Evolutionary conservation across 2,329 filamentous ascomycete species (phyloP).

Genomic region (Ophiocordyceps sinensis): DNA sequence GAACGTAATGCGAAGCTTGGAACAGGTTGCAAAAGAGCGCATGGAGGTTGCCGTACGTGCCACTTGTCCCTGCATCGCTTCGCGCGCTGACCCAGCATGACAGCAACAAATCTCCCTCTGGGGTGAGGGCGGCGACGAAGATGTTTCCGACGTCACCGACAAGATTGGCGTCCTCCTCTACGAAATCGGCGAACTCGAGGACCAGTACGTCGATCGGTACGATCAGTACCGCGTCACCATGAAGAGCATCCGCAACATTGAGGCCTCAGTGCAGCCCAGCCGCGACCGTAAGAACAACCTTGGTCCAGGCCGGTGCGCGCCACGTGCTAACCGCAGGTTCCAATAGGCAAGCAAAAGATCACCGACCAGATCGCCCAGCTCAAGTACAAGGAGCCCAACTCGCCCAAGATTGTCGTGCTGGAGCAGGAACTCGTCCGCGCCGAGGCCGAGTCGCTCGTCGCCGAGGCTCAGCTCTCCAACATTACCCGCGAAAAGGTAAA

Average conservation of each 20-base stretch:
- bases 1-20: constrained; percentile 98
- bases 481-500: constrained; percentile 99
- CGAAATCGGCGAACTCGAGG: constrained; percentile 95
- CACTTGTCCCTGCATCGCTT: not conserved
- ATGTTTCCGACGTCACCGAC: constrained; percentile 97
- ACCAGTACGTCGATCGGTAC: constrained; percentile 96
- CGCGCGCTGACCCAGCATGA: not conserved
- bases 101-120: constrained; percentile 98
- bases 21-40: constrained; percentile 84
- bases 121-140: constrained; percentile 91
- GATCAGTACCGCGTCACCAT: constrained; percentile 98
- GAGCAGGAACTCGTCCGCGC: constrained; percentile 97
- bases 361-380: constrained; percentile 96
- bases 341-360: constrained; percentile 89
- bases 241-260: constrained; percentile 98
- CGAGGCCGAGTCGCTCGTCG: constrained; percentile 96
- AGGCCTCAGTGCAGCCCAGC: constrained; percentile 95
- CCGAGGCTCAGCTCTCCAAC: constrained; percentile 95
- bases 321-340: not conserved
- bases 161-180: constrained; percentile 96
- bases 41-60: constrained; percentile 91
- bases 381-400: constrained; percentile 99
- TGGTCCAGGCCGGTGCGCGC: not conserved
- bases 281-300: constrained; percentile 62
- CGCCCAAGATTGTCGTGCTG: constrained; percentile 89